phyloP scores from a whole-genome alignment of 2,329 filamentous ascomycete species.

The Malbranchea cinnamomea region DNA sequence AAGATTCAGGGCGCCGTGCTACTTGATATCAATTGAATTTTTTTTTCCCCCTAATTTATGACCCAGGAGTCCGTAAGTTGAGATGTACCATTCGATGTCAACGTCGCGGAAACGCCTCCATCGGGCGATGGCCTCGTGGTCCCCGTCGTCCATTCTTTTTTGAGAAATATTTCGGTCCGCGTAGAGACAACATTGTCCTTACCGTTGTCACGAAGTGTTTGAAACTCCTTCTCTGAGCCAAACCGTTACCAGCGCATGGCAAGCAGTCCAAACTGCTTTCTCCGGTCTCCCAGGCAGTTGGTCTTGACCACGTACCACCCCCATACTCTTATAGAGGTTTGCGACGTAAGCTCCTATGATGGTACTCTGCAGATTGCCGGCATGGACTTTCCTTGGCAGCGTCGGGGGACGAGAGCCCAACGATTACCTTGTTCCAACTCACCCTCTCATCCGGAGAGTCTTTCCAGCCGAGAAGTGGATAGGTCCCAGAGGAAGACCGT shows the following conservation, averaged over 20 bases:
- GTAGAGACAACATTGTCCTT: constrained; percentile 26
- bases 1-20: constrained; percentile 52
- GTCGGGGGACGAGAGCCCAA: constrained; percentile 77
- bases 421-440: constrained; percentile 50
- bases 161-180: constrained; percentile 41
- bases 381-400: constrained; percentile 74
- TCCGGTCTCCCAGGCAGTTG: constrained; percentile 71
- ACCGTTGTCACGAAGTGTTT: constrained; percentile 35
- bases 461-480: constrained; percentile 43
- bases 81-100: constrained; percentile 51
- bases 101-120: constrained; percentile 54
- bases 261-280: constrained; percentile 41
- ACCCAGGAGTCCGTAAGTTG: constrained; percentile 56
- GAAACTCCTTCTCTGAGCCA: constrained; percentile 56
- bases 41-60: too few relatives aligned
- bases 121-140: constrained; percentile 42
- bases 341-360: constrained; percentile 61
- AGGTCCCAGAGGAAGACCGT: constrained; percentile 48
- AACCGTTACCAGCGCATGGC: constrained; percentile 62
- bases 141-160: constrained; percentile 55
- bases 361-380: constrained; percentile 59
- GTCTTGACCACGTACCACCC: constrained; percentile 57
- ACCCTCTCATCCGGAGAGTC: constrained; percentile 46
- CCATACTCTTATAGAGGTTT: constrained; percentile 52
- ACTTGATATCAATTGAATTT: constrained; percentile 59